Evolutionary conservation across 768 basidiomycete genomes (phyloP), one percentile per base, ranked within the genome.

Genomic region (Mycena filopes): DNA sequence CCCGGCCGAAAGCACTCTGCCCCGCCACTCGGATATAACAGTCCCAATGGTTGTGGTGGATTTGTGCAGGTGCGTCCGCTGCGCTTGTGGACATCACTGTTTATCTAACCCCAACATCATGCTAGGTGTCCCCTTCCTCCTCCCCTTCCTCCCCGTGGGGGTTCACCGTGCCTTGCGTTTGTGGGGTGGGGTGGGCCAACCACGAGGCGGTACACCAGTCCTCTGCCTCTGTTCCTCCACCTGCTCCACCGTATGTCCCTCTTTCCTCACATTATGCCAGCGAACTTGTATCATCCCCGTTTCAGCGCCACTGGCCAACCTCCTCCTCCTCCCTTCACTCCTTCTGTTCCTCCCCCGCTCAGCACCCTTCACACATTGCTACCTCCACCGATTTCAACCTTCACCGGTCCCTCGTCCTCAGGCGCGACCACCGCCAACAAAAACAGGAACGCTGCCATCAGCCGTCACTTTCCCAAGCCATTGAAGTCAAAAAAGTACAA

Each of bases 391-490:
- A 15, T 55, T n/a, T 29, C 26, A 13, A 13, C 29, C 2, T 55
- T 55, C 43, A 16, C 28, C 10, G 42, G 42, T 1, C 23, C 33
- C 1, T n/a, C 33, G 2, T 26, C 46, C 16, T 47, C 56, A 21
- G 33, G 18, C 7, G n/a, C 46, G 2, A 33, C 56, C 11, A 12
- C 25, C 18, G 33, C 56, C 4, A 58, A 58, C 25, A 25, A 38
- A 3, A 58, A 48, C 13, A 45, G 56, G 20, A 38, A 58, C 16
- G 31, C 31, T 11, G 56, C 56, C 7, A 58, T 58, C 16, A 45
- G 33, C 3, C 45, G 56, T 25, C 56, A 58, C 25, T 58, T 58
- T 38, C 54, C 54, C 13, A n/a, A n/a, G n/a, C 16, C 13, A n/a
- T 28, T 28, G 10, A 33, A 33, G 12, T 12, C 31, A 5, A 33